Evolutionary conservation across 768 basidiomycete species (phyloP).

Genomic region (Auricularia sp.): DNA sequence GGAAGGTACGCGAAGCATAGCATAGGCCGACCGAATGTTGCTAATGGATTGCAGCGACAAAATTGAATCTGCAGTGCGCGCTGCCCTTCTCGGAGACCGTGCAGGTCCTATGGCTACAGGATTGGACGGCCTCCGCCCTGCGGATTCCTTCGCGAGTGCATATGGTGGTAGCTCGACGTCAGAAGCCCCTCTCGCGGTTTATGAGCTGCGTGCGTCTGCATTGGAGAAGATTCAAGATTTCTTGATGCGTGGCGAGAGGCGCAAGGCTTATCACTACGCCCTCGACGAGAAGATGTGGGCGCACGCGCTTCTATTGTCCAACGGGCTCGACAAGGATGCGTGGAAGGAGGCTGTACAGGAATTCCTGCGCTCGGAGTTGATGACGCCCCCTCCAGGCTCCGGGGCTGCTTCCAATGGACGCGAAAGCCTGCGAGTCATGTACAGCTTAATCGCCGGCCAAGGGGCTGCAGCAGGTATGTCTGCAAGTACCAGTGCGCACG

Average conservation of each 20-base stretch:
- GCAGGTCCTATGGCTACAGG: background rate
- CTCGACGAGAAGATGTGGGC: slow-evolving; percentile 86
- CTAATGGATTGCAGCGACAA: slow-evolving; percentile 35
- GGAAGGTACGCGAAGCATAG: slow-evolving; percentile 56
- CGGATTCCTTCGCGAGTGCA: slow-evolving; percentile 10
- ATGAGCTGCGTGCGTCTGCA: slow-evolving; percentile 48
- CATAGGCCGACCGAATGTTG: background rate
- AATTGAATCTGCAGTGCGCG: slow-evolving; percentile 64
- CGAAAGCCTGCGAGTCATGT: slow-evolving; percentile 69
- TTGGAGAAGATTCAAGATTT: slow-evolving; percentile 71
- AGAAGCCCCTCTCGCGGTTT: slow-evolving; percentile 47
- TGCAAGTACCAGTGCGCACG: background rate
- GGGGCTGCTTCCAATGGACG: slow-evolving; percentile 35
- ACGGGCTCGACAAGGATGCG: slow-evolving; percentile 82
- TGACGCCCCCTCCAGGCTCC: slow-evolving; percentile 13
- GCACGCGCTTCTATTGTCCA: slow-evolving; percentile 91
- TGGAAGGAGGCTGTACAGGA: slow-evolving; percentile 88
- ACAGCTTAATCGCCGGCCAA: slow-evolving; percentile 77
- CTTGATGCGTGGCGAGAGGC: slow-evolving; percentile 74
- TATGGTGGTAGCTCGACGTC: slow-evolving; percentile 17
- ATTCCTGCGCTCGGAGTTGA: slow-evolving; percentile 70
- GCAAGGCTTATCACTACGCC: slow-evolving; percentile 79
- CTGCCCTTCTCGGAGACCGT: slow-evolving; percentile 38
- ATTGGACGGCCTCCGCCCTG: background rate
- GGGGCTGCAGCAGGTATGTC: slow-evolving; percentile 62